Evolutionary conservation across 1,284 basidiomycete genomes (phyloP), one percentile per base, ranked within the genome.

Genomic region (Moesziomyces antarcticus): DNA sequence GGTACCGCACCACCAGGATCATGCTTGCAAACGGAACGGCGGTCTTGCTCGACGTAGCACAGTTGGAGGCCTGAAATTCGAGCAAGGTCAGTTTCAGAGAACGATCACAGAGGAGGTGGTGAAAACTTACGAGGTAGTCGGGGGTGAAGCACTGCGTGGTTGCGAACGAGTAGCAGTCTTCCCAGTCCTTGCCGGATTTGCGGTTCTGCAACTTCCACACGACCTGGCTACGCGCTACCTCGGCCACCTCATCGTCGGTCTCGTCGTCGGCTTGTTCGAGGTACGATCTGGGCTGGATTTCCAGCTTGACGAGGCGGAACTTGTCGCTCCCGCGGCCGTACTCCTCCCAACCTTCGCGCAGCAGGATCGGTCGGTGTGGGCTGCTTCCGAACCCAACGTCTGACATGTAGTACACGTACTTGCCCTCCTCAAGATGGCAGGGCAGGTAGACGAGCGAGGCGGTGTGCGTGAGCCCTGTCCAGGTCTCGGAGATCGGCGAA

Each of bases 331-430:
- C 65, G 2, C 74, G 27, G 1, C 62, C 75, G 16, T 14, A 43
- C 51, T 71, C 72, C 37, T 56, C 43, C 44, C 56, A 44, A 9
- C 63, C 67, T 20, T 77, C 47, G 0, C 57, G 37, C 6, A 76
- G 56, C 13, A 73, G 40, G 2, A 73, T 61, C 0, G 74, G 74
- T 11, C 66, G 53, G 21, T 46, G 58, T 5, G 57, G 48, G 30
- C 62, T 57, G 13, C 49, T 53, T 4, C 70, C 74, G 21, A 50
- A 73, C 1, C 70, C 74, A 1, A 76, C 71, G 41, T 76, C 74
- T 9, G 51, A 42, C 5, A 63, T 21, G 22, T 76, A 75, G 45
- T 70, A 73, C 6, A 52, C 56, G 7, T 22, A 50, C 13, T 40
- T 48, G 16, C 37, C 42, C 5, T 24, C n/a, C 8, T 18, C 20